Conservation (phyloP, 2,329 filamentous ascomycete genomes). For the Aspergillus sp. region DNA sequence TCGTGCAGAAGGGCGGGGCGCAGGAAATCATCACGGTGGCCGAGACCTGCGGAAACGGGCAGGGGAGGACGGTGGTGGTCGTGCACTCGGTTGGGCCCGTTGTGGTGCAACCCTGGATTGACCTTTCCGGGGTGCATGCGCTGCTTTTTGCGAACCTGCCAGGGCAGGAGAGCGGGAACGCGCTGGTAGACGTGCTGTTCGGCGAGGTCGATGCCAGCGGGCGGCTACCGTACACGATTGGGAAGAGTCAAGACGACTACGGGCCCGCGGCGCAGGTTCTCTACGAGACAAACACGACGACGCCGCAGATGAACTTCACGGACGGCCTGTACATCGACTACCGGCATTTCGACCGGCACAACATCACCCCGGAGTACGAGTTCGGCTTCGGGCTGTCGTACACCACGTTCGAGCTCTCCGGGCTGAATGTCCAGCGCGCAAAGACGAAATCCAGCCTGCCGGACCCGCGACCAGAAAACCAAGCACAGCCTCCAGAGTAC, state of each 20-base stretch:
- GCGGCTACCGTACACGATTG: constrained; percentile 81
- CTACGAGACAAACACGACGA: constrained; percentile 57
- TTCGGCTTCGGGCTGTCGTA: constrained; percentile 84
- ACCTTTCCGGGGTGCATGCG: constrained; percentile 65
- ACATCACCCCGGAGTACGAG: constrained; percentile 66
- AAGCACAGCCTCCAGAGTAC: constrained; percentile 46
- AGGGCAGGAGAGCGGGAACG: constrained; percentile 76
- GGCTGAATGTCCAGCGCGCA: constrained; percentile 40
- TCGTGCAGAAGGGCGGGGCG: constrained; percentile 69
- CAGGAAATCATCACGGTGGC: constrained; percentile 64
- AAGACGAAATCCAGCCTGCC: constrained; percentile 42
- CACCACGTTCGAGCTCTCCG: constrained; percentile 58
- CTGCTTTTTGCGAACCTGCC: constrained; percentile 78
- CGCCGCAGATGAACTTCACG: constrained; percentile 72
- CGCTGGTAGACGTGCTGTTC: constrained; percentile 69
- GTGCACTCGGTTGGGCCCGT: constrained; percentile 80
- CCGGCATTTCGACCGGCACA: constrained; percentile 71
- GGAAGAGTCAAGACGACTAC: constrained; percentile 63
- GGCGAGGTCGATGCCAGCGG: constrained; percentile 70
- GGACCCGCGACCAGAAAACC: constrained; percentile 29
- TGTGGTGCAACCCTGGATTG: constrained; percentile 69
- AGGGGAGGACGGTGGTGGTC: constrained; percentile 67
- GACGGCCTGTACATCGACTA: constrained; percentile 87
- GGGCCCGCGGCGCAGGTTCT: constrained; percentile 62
- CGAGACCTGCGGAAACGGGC: constrained; percentile 51